Conservation (phyloP, 495 filamentous ascomycete species). For the Cladorrhinum samala region DNA sequence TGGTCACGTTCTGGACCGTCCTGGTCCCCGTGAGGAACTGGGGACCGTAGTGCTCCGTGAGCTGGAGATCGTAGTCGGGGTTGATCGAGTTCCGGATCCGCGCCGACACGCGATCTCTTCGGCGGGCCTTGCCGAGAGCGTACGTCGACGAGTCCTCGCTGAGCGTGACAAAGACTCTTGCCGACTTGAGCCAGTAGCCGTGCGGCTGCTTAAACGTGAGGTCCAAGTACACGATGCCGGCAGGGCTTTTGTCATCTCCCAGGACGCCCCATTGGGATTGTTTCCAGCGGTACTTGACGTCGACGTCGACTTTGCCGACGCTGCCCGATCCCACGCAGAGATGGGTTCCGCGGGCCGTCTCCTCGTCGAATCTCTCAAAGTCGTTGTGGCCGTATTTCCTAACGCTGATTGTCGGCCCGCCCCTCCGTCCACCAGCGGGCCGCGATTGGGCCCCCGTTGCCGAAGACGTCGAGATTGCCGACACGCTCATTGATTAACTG, state of each 20-base stretch:
- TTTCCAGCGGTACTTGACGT: conserved; percentile 2
- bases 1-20: not conserved
- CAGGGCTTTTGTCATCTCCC: not conserved
- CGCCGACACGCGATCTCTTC: not conserved
- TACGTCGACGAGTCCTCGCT: not conserved
- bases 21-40: not conserved
- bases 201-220: conserved; percentile 4
- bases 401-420: not conserved
- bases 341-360: not conserved
- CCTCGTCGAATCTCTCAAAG: conserved; percentile 6
- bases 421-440: no score
- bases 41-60: conserved; percentile 3
- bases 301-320: conserved; percentile 4
- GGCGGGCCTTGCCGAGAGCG: not conserved
- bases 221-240: conserved; percentile 5
- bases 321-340: conserved; percentile 2
- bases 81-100: not conserved
- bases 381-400: conserved; percentile 1
- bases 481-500: no score
- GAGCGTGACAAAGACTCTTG: conserved; percentile 1
- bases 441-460: not conserved
- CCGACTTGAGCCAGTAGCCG: conserved; percentile 1
- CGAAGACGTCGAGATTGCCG: not conserved
- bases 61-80: not conserved
- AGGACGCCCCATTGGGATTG: conserved; percentile 3